These are phyloP conservation scores for Isatis lusitanica DNA, from an alignment of 441 rosid species.

Conservation along the genomic window DNA sequence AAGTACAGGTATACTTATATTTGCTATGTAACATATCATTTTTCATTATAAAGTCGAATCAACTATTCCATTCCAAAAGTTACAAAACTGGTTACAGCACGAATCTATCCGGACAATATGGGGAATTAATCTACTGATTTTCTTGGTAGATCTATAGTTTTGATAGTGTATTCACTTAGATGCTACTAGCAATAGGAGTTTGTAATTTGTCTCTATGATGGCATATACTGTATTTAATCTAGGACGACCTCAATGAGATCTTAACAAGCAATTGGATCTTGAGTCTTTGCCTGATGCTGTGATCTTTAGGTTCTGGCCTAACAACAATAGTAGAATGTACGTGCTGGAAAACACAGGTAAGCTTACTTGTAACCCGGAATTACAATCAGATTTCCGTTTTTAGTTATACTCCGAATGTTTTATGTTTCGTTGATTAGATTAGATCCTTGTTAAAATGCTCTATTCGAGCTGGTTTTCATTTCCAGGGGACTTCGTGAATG, in stretches of 20 bases:
- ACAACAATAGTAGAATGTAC: slow-evolving; percentile 95
- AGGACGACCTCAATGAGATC: not conserved
- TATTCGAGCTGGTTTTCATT: not conserved
- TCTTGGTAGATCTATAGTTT: not conserved
- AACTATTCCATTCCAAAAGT: not conserved
- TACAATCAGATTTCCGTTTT: not conserved
- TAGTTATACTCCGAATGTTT: not conserved
- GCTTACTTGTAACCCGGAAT: not conserved
- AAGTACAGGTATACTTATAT: slow-evolving; percentile 65
- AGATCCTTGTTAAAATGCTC: not conserved
- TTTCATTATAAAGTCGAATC: not conserved
- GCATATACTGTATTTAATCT: not conserved
- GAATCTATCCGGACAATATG: not conserved
- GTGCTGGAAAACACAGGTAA: slow-evolving; percentile 96
- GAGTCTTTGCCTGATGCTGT: slow-evolving; percentile 10
- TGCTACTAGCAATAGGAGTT: not conserved
- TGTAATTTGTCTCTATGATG: not conserved
- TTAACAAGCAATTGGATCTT: not conserved
- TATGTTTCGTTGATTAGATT: not conserved
- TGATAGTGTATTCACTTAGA: not conserved
- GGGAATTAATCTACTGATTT: not conserved
- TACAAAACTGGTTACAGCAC: not conserved
- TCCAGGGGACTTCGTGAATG: slow-evolving; percentile 80
- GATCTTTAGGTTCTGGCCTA: slow-evolving; percentile 89
- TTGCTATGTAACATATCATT: not conserved